Base-by-base conservation (phyloP, 345 rosid genomes). In the Rhodamnia argentea region DNA sequence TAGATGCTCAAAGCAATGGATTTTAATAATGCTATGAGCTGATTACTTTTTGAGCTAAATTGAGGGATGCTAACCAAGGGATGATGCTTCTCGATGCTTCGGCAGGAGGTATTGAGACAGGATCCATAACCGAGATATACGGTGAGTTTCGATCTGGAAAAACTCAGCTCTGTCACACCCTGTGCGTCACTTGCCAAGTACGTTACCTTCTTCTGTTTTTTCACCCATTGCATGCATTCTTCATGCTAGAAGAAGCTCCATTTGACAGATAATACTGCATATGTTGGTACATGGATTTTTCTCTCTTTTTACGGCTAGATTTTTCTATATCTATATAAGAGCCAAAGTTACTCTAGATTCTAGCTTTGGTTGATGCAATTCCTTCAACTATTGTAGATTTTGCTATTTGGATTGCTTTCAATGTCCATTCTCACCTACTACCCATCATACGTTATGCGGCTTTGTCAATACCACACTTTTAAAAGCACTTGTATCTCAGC, bases 131-230 rank as follows among this genome's bases (percentile, higher is more conserved):
- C 40, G 99, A 97, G 91, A 87, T 96, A 82, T 97, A 97, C 88
- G 99, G 99, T 10, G 99, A 97, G 91, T 97, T 97, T 84, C 98
- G 99, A 83, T 94, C 96, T 75, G 99, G 99, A 83, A 97, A 97
- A 92, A 97, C 99, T 86, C 99, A 97, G 91, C 89, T 97, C 87
- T 96, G 99, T 89, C 99, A 97, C 88, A 97, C 98, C 37, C 95
- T 97, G 20, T 96, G 99, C 82, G 99, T 97, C 58, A 95, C 99
- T 82, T 96, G 99, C 92, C 98, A 97, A 92, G 99, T 95, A 92
- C 75, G 81, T 70, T 70, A 70, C 47, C 27, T 84, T 85, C 57
- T 55, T 85, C 10, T 52, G 50, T 14, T 44, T 56, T 24, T 53
- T 44, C 32, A 27, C 15, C 60, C 32, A 86, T 18, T n/a, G 60